A percentile compares a stretch with the other conserved stretches of the same genome.
phyloP scores from a whole-genome alignment of 1,139 yeast species.

The Pichia norvegensis region DNA sequence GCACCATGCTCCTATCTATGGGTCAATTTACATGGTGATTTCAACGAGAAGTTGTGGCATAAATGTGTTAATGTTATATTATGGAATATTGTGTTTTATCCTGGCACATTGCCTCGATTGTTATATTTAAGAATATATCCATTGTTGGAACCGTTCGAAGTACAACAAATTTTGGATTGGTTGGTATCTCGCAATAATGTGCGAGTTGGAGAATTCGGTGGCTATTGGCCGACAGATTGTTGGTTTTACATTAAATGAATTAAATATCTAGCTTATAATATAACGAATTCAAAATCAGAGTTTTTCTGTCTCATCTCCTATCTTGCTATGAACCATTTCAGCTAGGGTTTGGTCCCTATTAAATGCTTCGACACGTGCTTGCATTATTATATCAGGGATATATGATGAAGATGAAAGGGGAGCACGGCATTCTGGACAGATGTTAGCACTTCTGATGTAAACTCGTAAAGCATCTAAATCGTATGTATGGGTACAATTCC shows the following conservation, averaged over 20 bases:
- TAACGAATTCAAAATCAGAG: slow-evolving; percentile 7
- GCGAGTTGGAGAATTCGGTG: slow-evolving; percentile 33
- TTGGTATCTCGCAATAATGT: slow-evolving; percentile 39
- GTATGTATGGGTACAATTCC: slow-evolving; percentile 52
- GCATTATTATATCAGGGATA: slow-evolving; percentile 41
- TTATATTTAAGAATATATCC: slow-evolving; percentile 34
- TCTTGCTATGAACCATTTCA: slow-evolving; percentile 16
- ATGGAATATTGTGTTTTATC: slow-evolving; percentile 49
- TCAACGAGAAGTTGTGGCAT: slow-evolving; percentile 55
- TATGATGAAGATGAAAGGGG: slow-evolving; percentile 30
- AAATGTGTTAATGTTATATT: slow-evolving; percentile 43
- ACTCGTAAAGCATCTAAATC: slow-evolving; percentile 40
- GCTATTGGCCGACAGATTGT: slow-evolving; percentile 41
- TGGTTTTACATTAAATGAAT: slow-evolving; percentile 37
- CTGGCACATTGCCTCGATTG: slow-evolving; percentile 46
- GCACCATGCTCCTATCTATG: slow-evolving; percentile 63
- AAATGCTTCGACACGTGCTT: slow-evolving; percentile 39
- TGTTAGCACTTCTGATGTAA: slow-evolving; percentile 25
- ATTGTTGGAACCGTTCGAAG: slow-evolving; percentile 44
- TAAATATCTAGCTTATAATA: background rate
- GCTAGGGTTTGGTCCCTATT: slow-evolving; percentile 20
- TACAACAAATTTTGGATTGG: slow-evolving; percentile 51
- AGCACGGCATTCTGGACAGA: slow-evolving; percentile 47
- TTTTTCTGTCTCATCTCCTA: slow-evolving; percentile 18
- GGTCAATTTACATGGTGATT: slow-evolving; percentile 59